Evolutionary conservation across 192 early-diverging fungal genomes (phyloP), one percentile per base, ranked within the genome.

Genomic region (Coemansia sp.): DNA sequence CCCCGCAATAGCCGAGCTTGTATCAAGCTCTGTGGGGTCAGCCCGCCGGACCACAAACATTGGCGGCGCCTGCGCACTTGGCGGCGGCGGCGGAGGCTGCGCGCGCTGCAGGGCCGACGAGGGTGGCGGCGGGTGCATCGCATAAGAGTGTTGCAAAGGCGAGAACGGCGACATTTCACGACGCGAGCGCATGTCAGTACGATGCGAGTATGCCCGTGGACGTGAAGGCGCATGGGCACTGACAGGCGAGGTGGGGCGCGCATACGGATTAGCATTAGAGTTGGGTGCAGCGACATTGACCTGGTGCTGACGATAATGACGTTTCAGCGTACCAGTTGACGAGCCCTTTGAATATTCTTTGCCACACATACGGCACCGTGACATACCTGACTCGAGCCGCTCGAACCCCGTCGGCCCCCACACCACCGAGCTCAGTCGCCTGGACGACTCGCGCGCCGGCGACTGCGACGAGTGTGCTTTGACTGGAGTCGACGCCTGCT

Each of bases 271-370:
- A 12, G 31, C 66, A 72, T 44, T 70, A 40, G 53, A 71, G 52
- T 22, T 36, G 22, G 57, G 44, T 11, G 71, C 22, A 46, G 73
- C 70, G 1, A 79, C 71, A 18, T 84, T 84, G 53, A 71, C 62
- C 69, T 85, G 83, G 47, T 85, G 83, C 78, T 79, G 78, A 12
- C 75, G 68, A 55, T 78, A 85, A 52, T 85, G 83, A 12, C 83
- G 78, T 70, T 85, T 85, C 60, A 85, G 79, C 27, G 83, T 85
- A 46, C 83, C 83, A 0, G 83, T 85, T 12, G 83, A 85, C 24
- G 83, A 85, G 13, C 83, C 83, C 66, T 76, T 76, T 5, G 83
- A 85, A 44, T 85, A 85, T 64, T 85, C 83, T 69, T 85, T 85
- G 43, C 65, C 69, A 65, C 83, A 85, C 24, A 85, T 75, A 12